Conservation (phyloP, 2,329 filamentous ascomycete species). For the Verruconis gallopava region DNA sequence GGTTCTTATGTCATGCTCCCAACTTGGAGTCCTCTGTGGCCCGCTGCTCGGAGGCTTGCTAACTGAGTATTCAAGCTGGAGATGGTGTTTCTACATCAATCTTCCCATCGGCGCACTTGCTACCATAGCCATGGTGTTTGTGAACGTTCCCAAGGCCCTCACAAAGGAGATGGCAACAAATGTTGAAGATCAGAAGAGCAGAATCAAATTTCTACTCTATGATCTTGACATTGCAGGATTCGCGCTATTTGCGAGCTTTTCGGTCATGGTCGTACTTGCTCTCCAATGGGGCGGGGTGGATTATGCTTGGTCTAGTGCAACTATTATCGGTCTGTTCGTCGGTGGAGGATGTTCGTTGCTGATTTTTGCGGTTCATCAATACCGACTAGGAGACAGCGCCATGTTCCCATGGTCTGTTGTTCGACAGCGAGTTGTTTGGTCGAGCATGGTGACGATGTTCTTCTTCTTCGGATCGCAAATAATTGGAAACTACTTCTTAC, state of each 20-base stretch:
- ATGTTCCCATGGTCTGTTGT: conserved; percentile 16
- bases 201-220: neutral
- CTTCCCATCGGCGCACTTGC: conserved; percentile 15
- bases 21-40: conserved; percentile 27
- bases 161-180: neutral
- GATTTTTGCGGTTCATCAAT: conserved; percentile 22
- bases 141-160: conserved; percentile 13
- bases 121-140: conserved; percentile 12
- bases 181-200: neutral
- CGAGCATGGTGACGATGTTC: conserved; percentile 19
- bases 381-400: conserved; percentile 16
- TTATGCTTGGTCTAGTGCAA: conserved; percentile 20
- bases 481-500: conserved; percentile 35
- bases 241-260: neutral
- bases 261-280: conserved; percentile 22
- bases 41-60: conserved; percentile 22
- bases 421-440: neutral
- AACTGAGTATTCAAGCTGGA: conserved; percentile 10
- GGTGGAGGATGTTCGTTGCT: conserved; percentile 10
- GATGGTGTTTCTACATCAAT: conserved; percentile 19
- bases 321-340: conserved; percentile 14
- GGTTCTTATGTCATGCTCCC: conserved; percentile 19
- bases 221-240: conserved; percentile 22
- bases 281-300: conserved; percentile 33
- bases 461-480: conserved; percentile 16